Evolutionary conservation across 305 asterid genomes (phyloP).

Genomic region (Fraxinus albicans): DNA sequence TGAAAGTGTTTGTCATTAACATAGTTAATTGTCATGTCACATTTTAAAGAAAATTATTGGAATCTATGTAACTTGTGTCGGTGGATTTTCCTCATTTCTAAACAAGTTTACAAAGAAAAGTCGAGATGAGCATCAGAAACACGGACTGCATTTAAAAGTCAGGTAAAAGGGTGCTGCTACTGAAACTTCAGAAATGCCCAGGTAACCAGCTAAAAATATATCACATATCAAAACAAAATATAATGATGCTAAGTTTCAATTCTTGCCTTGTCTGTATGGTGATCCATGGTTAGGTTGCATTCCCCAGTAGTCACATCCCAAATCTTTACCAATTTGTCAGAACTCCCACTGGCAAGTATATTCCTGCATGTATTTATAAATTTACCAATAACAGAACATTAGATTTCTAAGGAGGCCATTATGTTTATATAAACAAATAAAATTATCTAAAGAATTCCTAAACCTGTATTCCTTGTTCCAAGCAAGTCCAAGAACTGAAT

Average conservation of each 20-base stretch:
- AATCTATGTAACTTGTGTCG: background rate
- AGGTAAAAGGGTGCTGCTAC: background rate
- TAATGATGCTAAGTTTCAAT: background rate
- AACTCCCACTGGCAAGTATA: conserved; percentile 90
- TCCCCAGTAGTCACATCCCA: conserved; percentile 83
- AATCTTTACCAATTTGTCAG: conserved; percentile 80
- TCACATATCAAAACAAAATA: background rate
- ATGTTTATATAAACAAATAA: background rate
- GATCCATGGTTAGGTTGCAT: conserved; percentile 69
- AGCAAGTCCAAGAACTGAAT: conserved; percentile 87
- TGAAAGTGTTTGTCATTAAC: background rate
- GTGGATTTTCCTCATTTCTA: background rate
- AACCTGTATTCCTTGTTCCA: conserved; percentile 94
- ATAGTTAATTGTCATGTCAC: background rate
- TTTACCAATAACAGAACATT: conserved; percentile 11
- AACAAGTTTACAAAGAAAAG: background rate
- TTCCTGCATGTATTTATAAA: conserved; percentile 49
- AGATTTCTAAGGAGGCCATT: conserved; percentile 1
- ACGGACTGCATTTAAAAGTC: background rate
- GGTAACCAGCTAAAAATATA: background rate
- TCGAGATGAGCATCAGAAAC: background rate
- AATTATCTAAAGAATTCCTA: conserved; percentile 12
- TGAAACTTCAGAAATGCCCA: background rate
- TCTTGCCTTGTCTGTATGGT: conserved; percentile 84
- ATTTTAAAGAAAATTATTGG: background rate